Base-by-base conservation (phyloP, 2,329 filamentous ascomycete species). In the Geosmithia flava region DNA sequence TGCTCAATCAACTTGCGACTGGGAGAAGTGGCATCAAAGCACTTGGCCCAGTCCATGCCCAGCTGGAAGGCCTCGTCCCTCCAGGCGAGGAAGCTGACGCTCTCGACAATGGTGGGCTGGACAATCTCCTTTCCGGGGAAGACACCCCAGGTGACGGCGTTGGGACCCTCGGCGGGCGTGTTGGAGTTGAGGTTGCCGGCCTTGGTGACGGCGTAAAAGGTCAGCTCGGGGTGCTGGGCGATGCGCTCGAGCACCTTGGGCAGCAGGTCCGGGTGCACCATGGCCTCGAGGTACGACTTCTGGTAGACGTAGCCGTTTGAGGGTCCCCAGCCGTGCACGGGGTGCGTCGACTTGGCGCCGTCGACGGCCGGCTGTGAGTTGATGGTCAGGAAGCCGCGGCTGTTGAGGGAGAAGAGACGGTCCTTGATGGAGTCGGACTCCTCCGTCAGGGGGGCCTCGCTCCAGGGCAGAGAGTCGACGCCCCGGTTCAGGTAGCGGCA, bases 51-150 rank as follows among this genome's bases (percentile, higher is more conserved):
- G 61, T 98, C 90, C 50, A 85, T 77, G 48, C 93, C 93, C 10
- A 98, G 76, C 52, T 87, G 81, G 72, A 89, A 98, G 16, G 95
- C 94, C 67, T 98, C 93, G 56, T 98, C 93, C 68, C 95, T 95
- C 93, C 93, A 98, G 2, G 93, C 93, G 48, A 98, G 72, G 76
- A 98, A 98, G 63, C 87, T 95, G 63, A 98, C 84, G 17, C 87
- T 94, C 69, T 98, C 93, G 47, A 98, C 93, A 58, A 98, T 96
- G n/a, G 93, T 98, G 15, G 93, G 93, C 66, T 98, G 93, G n/a
- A 98, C 90, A 61, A 98, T 96, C 67, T 98, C 93, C 65, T 97
- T 95, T 50, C 93, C 93, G 0, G 93, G 91, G 71, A 97, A 98
- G 33, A 98, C 94, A 66, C 93, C 93, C 93, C 93, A 98, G 2